A percentile compares a stretch with the other conserved stretches of the same genome.
Evolutionary conservation across 2,329 filamentous ascomycete genomes (phyloP).

Genomic region (Cercospora janseana): DNA sequence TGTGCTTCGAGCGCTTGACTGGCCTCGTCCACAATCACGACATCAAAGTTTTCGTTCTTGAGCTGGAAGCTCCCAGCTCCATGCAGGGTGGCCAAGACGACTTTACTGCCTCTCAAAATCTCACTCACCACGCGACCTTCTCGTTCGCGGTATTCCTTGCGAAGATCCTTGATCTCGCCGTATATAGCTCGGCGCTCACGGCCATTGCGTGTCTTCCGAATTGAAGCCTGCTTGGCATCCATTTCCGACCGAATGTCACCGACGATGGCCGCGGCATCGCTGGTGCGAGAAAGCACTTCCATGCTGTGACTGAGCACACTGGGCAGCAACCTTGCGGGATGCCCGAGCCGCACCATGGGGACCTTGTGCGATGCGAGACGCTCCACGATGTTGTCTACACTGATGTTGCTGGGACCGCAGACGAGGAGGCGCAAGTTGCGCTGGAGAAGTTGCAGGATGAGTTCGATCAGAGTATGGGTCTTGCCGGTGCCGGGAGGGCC

Average conservation of each 20-base stretch:
- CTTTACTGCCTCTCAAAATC: constrained; percentile 73
- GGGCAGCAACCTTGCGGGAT: constrained; percentile 85
- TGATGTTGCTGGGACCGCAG: constrained; percentile 96
- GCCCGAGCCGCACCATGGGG: constrained; percentile 83
- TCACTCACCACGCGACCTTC: constrained; percentile 78
- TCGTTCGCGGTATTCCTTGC: constrained; percentile 78
- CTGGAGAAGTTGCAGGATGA: constrained; percentile 85
- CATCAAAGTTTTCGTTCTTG: constrained; percentile 77
- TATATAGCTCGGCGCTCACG: constrained; percentile 80
- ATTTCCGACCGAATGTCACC: constrained; percentile 89
- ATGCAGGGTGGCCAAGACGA: constrained; percentile 89
- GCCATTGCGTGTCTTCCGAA: constrained; percentile 81
- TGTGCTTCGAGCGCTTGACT: constrained; percentile 94
- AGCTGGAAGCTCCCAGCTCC: constrained; percentile 85
- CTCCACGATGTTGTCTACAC: constrained; percentile 97
- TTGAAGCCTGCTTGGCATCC: constrained; percentile 83
- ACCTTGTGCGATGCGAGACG: constrained; percentile 80
- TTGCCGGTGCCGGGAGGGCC: constrained; percentile 96
- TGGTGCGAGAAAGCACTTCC: constrained; percentile 85
- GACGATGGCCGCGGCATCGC: constrained; percentile 84
- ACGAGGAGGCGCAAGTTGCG: constrained; percentile 74
- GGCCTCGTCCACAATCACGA: constrained; percentile 93
- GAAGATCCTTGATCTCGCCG: constrained; percentile 75
- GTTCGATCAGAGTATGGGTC: constrained; percentile 91
- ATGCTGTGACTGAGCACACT: constrained; percentile 86